phyloP scores from a whole-genome alignment of 1,284 basidiomycete genomes.

The Cystobasidium slooffiae region DNA sequence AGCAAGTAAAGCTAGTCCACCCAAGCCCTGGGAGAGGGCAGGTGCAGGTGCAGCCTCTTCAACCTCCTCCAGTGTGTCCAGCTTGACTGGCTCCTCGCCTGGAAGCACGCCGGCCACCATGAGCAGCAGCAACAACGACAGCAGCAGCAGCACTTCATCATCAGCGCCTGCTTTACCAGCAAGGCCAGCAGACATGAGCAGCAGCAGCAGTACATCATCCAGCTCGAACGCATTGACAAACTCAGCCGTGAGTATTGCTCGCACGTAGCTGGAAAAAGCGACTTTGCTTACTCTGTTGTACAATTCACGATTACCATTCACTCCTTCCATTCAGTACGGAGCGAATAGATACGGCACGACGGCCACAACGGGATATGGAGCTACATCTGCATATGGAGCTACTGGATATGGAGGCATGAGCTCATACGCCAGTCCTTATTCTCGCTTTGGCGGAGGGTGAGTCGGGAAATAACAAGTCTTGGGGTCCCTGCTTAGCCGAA shows the following conservation, averaged over 20 bases:
- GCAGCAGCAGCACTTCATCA: slow-evolving; percentile 2
- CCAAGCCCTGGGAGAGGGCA: slow-evolving; percentile 78
- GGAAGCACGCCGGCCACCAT: slow-evolving; percentile 50
- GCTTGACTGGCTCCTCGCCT: slow-evolving; percentile 53
- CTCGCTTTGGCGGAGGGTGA: slow-evolving; percentile 58
- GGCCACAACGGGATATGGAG: not conserved
- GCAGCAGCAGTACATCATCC: slow-evolving; percentile 53
- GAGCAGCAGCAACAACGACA: slow-evolving; percentile 48
- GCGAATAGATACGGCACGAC: not conserved
- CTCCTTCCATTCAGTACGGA: not conserved
- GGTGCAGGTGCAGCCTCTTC: slow-evolving; percentile 56
- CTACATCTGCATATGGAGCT: slow-evolving; percentile 10
- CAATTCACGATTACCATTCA: not conserved
- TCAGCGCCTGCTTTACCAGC: slow-evolving; percentile 61
- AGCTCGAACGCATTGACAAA: not conserved
- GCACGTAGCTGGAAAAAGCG: no score
- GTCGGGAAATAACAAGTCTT: not conserved
- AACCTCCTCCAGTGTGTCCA: slow-evolving; percentile 54
- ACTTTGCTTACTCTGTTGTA: not conserved
- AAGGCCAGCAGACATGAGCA: slow-evolving; percentile 61
- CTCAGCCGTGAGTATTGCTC: not conserved
- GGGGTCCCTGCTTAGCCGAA: not conserved
- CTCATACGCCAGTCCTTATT: slow-evolving; percentile 61
- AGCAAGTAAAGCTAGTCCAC: slow-evolving; percentile 70
- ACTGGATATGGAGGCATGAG: slow-evolving; percentile 50